Evolutionary conservation across 257 asterid genomes (phyloP).

Genomic region (Verbascum thapsus): DNA sequence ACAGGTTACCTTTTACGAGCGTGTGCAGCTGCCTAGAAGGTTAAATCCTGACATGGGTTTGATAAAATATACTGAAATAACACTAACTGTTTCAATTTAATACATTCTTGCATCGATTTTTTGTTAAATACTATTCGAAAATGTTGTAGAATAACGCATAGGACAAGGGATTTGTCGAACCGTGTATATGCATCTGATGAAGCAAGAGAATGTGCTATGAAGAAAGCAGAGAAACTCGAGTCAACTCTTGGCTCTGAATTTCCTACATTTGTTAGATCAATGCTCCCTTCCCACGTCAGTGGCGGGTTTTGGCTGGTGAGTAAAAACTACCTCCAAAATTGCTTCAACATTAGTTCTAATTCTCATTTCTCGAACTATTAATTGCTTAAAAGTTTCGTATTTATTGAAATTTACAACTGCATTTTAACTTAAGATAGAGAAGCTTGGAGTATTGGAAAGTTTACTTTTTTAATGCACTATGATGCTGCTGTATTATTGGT

Average conservation of each 20-base stretch:
- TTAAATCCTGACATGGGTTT: conserved; percentile 11
- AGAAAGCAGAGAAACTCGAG: conserved; percentile 69
- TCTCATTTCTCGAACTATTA: not conserved
- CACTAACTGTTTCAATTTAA: not conserved
- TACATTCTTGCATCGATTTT: not conserved
- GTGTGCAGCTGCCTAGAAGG: conserved; percentile 78
- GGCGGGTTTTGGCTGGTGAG: conserved; percentile 98
- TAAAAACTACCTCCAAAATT: not conserved
- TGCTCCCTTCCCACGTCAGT: conserved; percentile 95
- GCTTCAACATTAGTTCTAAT: not conserved
- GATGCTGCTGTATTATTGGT: no score
- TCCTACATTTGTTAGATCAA: conserved; percentile 64
- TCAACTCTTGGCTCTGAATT: conserved; percentile 47
- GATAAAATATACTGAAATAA: not conserved
- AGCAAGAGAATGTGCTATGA: conserved; percentile 56
- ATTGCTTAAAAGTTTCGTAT: not conserved
- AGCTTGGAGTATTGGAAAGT: no score
- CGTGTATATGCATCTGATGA: conserved; percentile 78
- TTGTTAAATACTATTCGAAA: not conserved
- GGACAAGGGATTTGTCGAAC: conserved; percentile 47
- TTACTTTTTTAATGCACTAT: no score
- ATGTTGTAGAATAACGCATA: conserved; percentile 44
- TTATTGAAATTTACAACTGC: no score
- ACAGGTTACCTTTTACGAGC: conserved; percentile 66
- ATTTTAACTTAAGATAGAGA: no score